These are phyloP conservation scores for Colletotrichum aenigma DNA, from an alignment of 2,329 filamentous ascomycete species.

Conservation along the genomic window DNA sequence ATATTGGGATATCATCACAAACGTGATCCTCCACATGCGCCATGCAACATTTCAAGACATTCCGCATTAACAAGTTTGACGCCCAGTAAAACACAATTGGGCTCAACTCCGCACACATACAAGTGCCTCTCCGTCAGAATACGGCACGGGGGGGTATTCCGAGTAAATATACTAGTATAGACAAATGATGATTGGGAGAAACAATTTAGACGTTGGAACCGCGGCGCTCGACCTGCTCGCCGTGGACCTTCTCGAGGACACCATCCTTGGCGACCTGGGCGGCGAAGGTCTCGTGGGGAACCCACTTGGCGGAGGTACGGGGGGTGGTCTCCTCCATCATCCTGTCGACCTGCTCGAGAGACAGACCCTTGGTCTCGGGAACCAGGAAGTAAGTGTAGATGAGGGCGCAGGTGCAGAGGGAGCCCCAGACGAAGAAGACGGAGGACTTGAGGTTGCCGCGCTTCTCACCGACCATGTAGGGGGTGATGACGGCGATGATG, in stretches of 20 bases:
- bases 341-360: conserved; percentile 80
- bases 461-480: conserved; percentile 67
- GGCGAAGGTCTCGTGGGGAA: conserved; percentile 73
- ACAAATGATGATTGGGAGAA: not conserved
- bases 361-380: conserved; percentile 77
- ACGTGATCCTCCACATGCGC: conserved; percentile 1
- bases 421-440: conserved; percentile 80
- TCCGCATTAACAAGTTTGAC: conserved; percentile 12
- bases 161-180: not conserved
- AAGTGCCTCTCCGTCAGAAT: not conserved
- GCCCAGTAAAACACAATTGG: not conserved
- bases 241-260: conserved; percentile 31
- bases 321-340: conserved; percentile 89
- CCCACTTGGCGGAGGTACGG: conserved; percentile 78
- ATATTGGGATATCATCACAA: not conserved
- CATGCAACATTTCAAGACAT: conserved; percentile 13
- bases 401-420: conserved; percentile 63
- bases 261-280: conserved; percentile 44
- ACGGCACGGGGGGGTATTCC: not conserved
- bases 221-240: conserved; percentile 32
- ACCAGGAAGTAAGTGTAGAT: conserved; percentile 76
- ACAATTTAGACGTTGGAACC: conserved; percentile 33
- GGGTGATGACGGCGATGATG: conserved; percentile 72
- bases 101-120: not conserved
- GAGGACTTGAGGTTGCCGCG: conserved; percentile 70